Evolutionary conservation across 495 filamentous ascomycete species (phyloP), one percentile per base, ranked within the genome.

Genomic region (Penicillium taxi): DNA sequence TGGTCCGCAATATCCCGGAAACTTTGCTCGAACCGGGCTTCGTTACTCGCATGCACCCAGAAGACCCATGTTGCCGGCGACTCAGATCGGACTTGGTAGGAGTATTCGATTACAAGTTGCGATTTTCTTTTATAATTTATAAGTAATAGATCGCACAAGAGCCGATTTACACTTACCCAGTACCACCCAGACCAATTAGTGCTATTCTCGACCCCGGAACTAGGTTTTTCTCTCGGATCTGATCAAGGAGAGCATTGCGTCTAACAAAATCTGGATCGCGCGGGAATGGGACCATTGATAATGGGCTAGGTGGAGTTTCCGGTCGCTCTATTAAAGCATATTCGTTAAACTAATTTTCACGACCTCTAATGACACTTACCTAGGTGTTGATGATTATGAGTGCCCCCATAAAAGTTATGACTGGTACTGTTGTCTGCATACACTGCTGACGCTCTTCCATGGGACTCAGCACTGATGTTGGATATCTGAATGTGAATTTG

Each of bases 61-160:
- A 75, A 70, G 7, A 74, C 58, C 56, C 55, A 69, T 16, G 55
- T 70, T 16, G 53, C 33, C 2, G 59, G 66, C 9, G 48, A 65
- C 19, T 64, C 42, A 0, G 16, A 4, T 41, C 48, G 53, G n/a
- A 45, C 32, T 39, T 36, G 51, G 38, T 69, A 67, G 13, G 42
- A 24, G 33, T 66, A 52, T 42, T 69, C 53, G 28, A 64, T 61
- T 9, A 58, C 62, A 25, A 66, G 47, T 23, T 61, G 54, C 4
- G 59, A 51, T 41, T 65, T 67, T 6, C 63, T 63, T 17, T 14
- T 14, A 33, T 13, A n/a, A 28, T 5, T 28, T 28, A 12, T 28
- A 13, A 28, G 26, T 13, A 28, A 12, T 5, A 4, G 11, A 4
- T 13, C 11, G 15, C 5, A 5, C 11, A 5, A 9, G n/a, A 5